Evolutionary conservation across 176 grass and related monocot genomes (phyloP), one percentile per base, ranked within the genome.

Genomic region (Paspalum vaginatum): DNA sequence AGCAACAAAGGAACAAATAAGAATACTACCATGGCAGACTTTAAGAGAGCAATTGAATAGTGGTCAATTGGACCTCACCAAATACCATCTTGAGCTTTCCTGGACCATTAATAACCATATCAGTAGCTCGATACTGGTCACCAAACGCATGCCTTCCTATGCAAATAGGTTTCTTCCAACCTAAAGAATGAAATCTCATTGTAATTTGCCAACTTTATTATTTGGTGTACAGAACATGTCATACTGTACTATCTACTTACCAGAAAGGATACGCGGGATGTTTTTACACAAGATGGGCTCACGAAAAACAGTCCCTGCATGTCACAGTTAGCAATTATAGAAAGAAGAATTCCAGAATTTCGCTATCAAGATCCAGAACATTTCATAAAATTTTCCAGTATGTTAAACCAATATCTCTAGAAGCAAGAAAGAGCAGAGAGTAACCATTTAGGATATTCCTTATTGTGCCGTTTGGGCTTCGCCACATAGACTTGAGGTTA

Each of bases 141-240:
- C 96, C 96, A 88, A 93, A 99, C 25, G 96, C 96, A 73, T 99
- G 93, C 59, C 96, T 99, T 68, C 96, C 96, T 21, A 99, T 95
- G 87, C 93, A 99, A 82, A 99, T 99, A 22, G 96, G 93, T 63
- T 95, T 93, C 82, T 91, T 95, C 96, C 96, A 99, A 67, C 86
- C 96, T 99, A 77, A 42, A 75, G 61, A 53, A 80, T 10, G 49
- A 41, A 48, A 8, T 14, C 9, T 54, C 51, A 60, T 66, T 60
- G 3, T 32, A 78, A 71, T 60, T 3, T 15, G 15, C 17, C 37
- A 81, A 59, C 0, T 74, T 65, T 32, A 45, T 61, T 64, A 68
- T 12, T 61, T 83, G 25, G 24, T 70, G 12, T 32, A 8, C n/a
- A 65, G 49, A 65, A 17, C 62, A 67, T 21, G 61, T 14, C 47